These are phyloP conservation scores for Phyllosticta ampelicida DNA, from an alignment of 2,329 filamentous ascomycete species.

Conservation along the genomic window DNA sequence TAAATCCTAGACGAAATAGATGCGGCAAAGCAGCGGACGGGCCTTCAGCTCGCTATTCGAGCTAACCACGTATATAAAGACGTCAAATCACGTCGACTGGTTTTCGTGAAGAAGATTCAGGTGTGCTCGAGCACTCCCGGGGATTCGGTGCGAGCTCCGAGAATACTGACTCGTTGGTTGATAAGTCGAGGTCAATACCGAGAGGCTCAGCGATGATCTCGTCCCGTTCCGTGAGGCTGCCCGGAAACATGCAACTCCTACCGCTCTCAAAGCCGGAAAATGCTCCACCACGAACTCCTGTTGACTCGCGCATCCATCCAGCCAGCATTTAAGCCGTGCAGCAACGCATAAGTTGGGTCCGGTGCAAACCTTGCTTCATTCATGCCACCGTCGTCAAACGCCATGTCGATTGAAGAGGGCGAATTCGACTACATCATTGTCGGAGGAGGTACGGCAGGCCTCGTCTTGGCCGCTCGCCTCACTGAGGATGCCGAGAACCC, in stretches of 20 bases:
- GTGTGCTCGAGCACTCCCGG: neutral
- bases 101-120: neutral
- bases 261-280: neutral
- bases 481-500: constrained; percentile 15
- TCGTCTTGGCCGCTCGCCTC: constrained; percentile 15
- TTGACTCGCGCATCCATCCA: neutral
- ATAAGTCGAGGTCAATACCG: neutral
- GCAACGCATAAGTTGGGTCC: neutral
- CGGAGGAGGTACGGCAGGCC: constrained; percentile 13
- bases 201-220: neutral
- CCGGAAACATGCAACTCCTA: neutral
- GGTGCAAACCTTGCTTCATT: neutral
- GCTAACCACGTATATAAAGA: neutral
- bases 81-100: neutral
- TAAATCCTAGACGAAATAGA: neutral
- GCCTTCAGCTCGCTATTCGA: neutral
- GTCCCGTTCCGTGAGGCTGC: neutral
- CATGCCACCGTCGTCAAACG: neutral
- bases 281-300: neutral
- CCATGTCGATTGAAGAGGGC: neutral
- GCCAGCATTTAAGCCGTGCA: neutral
- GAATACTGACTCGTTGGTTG: neutral
- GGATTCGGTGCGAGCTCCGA: neutral
- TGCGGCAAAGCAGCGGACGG: neutral
- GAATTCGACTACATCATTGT: constrained; percentile 9